These are phyloP conservation scores for Cryphonectria nitschkei DNA, from an alignment of 2,329 filamentous ascomycete genomes.

Conservation along the genomic window DNA sequence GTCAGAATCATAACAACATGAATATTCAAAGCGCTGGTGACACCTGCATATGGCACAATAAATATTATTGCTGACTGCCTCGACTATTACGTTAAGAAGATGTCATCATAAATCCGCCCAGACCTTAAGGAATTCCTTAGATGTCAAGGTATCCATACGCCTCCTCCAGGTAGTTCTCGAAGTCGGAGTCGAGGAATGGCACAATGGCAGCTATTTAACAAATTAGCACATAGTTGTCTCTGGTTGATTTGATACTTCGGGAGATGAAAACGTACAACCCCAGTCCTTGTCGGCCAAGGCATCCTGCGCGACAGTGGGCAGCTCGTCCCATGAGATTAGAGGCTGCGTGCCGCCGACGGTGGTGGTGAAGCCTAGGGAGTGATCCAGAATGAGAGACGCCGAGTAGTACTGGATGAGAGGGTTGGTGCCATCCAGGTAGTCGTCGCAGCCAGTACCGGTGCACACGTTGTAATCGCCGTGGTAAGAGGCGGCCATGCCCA, in stretches of 20 bases:
- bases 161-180: slow-evolving; percentile 30
- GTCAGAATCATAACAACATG: not conserved
- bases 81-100: not conserved
- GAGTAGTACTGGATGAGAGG: slow-evolving; percentile 41
- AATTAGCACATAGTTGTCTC: not conserved
- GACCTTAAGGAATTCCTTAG: not conserved
- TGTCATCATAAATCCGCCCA: not conserved
- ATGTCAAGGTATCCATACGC: slow-evolving; percentile 21
- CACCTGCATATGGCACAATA: not conserved
- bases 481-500: slow-evolving; percentile 43
- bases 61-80: not conserved
- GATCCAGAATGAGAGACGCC: slow-evolving; percentile 37
- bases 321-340: slow-evolving; percentile 49
- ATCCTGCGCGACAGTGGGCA: slow-evolving; percentile 40
- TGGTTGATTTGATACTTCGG: not conserved
- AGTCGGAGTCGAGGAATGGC: slow-evolving; percentile 41
- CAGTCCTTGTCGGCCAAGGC: slow-evolving; percentile 46
- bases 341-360: slow-evolving; percentile 43
- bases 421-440: slow-evolving; percentile 31
- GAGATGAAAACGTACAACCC: slow-evolving; percentile 32
- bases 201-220: slow-evolving; percentile 39
- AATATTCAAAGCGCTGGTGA: not conserved
- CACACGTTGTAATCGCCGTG: slow-evolving; percentile 42
- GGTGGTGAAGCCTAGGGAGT: slow-evolving; percentile 42
- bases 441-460: slow-evolving; percentile 27